phyloP scores from a whole-genome alignment of 345 rosid genomes.

The Salix brachista region DNA sequence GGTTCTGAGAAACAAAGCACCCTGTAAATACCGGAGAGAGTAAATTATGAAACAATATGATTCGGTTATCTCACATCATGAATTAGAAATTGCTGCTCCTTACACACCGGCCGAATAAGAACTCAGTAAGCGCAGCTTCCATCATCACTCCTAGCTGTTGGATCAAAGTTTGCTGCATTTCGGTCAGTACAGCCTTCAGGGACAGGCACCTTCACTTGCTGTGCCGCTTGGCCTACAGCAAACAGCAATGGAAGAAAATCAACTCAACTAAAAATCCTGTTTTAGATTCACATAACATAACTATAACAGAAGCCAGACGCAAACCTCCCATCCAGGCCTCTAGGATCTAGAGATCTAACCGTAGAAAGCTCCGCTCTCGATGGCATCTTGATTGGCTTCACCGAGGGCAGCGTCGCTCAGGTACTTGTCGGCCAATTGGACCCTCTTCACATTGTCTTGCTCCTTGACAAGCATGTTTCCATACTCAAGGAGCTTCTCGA shows the following conservation, averaged over 20 bases:
- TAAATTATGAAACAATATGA: background rate
- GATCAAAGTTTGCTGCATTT: slow-evolving; percentile 63
- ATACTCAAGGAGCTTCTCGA: slow-evolving; percentile 69
- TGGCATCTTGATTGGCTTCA: slow-evolving; percentile 69
- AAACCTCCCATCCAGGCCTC: slow-evolving; percentile 39
- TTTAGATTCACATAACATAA: background rate
- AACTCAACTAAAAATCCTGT: background rate
- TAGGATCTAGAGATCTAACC: slow-evolving; percentile 51
- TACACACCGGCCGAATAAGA: slow-evolving; percentile 11
- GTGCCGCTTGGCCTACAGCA: slow-evolving; percentile 75
- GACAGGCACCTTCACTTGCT: slow-evolving; percentile 63
- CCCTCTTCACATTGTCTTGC: slow-evolving; percentile 95
- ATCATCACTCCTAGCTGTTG: slow-evolving; percentile 93
- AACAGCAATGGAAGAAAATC: background rate
- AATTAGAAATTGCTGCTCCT: background rate
- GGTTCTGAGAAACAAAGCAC: background rate
- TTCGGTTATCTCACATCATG: slow-evolving; percentile 6
- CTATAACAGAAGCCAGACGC: background rate
- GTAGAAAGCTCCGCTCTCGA: slow-evolving; percentile 63
- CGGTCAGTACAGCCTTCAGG: slow-evolving; percentile 91
- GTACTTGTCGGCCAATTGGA: slow-evolving; percentile 88
- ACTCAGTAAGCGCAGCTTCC: slow-evolving; percentile 65
- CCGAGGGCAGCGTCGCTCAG: slow-evolving; percentile 85
- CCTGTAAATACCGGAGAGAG: background rate
- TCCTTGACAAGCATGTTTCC: slow-evolving; percentile 86